A percentile compares a stretch with the other conserved stretches of the same genome.
Evolutionary conservation across 306 rosid species (phyloP).

Genomic region (Myrica gale): DNA sequence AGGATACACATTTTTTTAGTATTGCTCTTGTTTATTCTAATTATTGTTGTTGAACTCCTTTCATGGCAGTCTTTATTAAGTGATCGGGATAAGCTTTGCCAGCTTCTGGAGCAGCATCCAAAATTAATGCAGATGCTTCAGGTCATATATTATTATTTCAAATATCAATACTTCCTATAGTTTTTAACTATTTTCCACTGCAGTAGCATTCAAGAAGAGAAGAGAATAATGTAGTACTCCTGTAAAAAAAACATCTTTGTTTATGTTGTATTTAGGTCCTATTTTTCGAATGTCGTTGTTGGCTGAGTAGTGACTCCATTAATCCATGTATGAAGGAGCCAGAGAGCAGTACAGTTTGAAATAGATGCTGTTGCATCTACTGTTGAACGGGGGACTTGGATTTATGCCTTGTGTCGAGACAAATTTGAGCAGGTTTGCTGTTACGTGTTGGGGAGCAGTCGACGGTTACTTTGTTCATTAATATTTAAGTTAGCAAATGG

Average conservation of each 20-base stretch:
- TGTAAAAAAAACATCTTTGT: background rate
- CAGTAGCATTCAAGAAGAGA: background rate
- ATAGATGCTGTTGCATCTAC: conserved; percentile 81
- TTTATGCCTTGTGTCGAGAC: no score
- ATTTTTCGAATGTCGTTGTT: no score
- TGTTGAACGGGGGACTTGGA: conserved; percentile 45
- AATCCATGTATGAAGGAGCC: no score
- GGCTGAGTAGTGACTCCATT: no score
- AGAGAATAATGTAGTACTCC: background rate
- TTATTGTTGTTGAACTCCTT: conserved; percentile 26
- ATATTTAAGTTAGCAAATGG: no score
- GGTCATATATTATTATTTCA: conserved; percentile 45
- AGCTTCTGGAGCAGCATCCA: conserved; percentile 98
- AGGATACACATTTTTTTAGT: conserved; percentile 14
- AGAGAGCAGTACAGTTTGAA: conserved; percentile 75
- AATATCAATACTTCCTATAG: background rate
- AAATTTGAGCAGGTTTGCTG: no score
- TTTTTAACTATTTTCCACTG: background rate
- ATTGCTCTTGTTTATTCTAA: conserved; percentile 11
- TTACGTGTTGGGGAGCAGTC: no score
- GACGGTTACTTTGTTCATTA: no score
- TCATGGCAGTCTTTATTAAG: conserved; percentile 78
- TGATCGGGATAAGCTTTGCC: conserved; percentile 89
- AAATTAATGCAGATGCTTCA: conserved; percentile 98
- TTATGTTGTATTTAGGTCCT: background rate